phyloP scores from a whole-genome alignment of 768 basidiomycete species.

The Tulasnella sp. region DNA sequence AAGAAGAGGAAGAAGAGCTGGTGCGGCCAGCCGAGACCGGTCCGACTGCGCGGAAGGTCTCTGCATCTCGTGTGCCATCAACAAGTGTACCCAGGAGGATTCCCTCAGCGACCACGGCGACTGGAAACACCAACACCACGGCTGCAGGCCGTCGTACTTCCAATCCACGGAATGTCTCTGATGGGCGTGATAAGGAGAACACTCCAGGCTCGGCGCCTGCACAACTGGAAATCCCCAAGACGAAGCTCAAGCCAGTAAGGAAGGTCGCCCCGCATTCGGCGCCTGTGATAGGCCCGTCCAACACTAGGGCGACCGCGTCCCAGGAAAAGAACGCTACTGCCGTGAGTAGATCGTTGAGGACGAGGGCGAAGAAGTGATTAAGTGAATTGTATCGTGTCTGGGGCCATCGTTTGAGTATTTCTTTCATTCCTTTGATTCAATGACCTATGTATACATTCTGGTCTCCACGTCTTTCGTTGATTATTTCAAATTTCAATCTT shows the following conservation, averaged over 20 bases:
- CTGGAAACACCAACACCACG: not conserved
- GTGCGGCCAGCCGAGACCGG: not conserved
- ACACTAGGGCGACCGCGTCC: not conserved
- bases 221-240: not conserved
- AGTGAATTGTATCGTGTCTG: too few species aligned
- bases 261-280: not conserved
- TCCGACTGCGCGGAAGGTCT: not conserved
- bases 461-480: too few species aligned
- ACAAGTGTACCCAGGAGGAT: not conserved
- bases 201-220: not conserved
- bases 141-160: not conserved
- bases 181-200: slow-evolving; percentile 13
- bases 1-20: slow-evolving; percentile 6
- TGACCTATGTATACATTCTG: too few species aligned
- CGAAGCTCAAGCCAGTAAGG: not conserved
- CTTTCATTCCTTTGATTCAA: too few species aligned
- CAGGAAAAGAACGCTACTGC: not conserved
- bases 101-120: not conserved
- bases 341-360: not conserved
- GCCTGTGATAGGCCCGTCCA: not conserved
- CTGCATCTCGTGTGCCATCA: not conserved
- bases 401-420: too few species aligned
- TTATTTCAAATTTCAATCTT: too few species aligned
- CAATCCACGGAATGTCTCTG: not conserved
- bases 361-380: slow-evolving; percentile 2